Conservation (phyloP, 371 early-diverging fungal genomes). For the Basidiobolus meristosporus region DNA sequence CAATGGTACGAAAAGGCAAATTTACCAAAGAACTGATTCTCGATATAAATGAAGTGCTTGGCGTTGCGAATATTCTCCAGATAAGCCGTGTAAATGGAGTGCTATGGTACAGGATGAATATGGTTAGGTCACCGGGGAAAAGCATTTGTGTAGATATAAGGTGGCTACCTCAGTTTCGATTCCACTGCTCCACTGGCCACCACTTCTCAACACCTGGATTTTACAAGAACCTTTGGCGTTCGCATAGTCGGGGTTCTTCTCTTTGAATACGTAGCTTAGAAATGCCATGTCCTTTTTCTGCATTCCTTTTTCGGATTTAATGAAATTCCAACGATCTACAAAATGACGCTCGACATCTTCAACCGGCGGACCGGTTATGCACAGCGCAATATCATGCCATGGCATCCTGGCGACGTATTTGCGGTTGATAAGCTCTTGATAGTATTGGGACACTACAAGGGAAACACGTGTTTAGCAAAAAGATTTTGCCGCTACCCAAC, state of each 20-base stretch:
- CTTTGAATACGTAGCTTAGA: too few relatives aligned
- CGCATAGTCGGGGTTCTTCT: conserved; percentile 51
- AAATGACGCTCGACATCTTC: conserved; percentile 77
- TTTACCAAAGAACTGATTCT: conserved; percentile 96
- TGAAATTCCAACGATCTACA: conserved; percentile 82
- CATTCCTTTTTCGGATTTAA: conserved; percentile 46
- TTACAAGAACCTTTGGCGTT: conserved; percentile 39
- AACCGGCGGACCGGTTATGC: conserved; percentile 23
- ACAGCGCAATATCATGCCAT: conserved; percentile 79
- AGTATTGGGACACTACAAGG: too few relatives aligned
- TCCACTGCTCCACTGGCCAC: conserved; percentile 44
- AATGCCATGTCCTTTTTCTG: conserved; percentile 36
- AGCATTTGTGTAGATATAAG: too few relatives aligned
- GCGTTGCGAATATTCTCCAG: conserved; percentile 45
- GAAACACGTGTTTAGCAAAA: too few relatives aligned
- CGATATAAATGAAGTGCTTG: too few relatives aligned
- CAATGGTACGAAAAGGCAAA: too few relatives aligned
- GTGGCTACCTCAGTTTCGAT: conserved; percentile 29
- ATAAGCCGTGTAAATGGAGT: conserved; percentile 77
- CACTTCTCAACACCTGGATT: conserved; percentile 48
- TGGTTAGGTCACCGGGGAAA: too few relatives aligned
- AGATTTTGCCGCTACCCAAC: too few relatives aligned
- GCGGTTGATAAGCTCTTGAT: conserved; percentile 22
- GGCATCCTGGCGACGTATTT: conserved; percentile 57
- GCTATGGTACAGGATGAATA: too few relatives aligned